A percentile compares a stretch with the other conserved stretches of the same genome.
These are phyloP conservation scores for Cladosporium sp. DNA, from an alignment of 2,329 filamentous ascomycete genomes.

Conservation along the genomic window DNA sequence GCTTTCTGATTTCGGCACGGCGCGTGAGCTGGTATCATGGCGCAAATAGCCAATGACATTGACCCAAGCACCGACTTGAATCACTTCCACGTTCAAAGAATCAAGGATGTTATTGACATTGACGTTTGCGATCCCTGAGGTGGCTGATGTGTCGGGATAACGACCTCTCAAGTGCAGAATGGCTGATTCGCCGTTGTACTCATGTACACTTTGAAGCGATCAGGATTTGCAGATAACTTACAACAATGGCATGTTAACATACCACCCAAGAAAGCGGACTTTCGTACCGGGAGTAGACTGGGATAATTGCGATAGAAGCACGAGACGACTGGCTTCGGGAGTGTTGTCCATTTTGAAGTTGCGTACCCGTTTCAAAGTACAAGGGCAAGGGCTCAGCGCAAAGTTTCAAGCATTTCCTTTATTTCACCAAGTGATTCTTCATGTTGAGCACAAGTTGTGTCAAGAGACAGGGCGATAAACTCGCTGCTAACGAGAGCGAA, in stretches of 20 bases:
- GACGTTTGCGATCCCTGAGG: constrained; percentile 51
- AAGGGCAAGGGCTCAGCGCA: too few species aligned
- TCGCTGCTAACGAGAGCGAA: neutral
- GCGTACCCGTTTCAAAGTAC: neutral
- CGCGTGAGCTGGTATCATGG: neutral
- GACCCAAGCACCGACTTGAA: constrained; percentile 76
- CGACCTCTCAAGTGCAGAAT: constrained; percentile 65
- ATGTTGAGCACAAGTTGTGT: too few species aligned
- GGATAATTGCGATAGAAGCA: constrained; percentile 46
- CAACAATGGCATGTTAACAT: constrained; percentile 34
- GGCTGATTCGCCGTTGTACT: constrained; percentile 55
- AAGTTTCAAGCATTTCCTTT: too few species aligned
- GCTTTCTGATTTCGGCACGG: neutral
- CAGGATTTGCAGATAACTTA: constrained; percentile 6
- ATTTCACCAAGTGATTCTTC: too few species aligned
- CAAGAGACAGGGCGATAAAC: neutral
- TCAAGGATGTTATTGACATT: constrained; percentile 69
- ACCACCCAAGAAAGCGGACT: constrained; percentile 91
- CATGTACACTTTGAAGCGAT: constrained; percentile 50
- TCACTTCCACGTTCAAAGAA: constrained; percentile 57
- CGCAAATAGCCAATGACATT: constrained; percentile 75
- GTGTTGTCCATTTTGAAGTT: neutral
- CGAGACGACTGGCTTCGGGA: constrained; percentile 55
- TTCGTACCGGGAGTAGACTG: constrained; percentile 56
- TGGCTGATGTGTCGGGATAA: constrained; percentile 45